Evolutionary conservation across 352 stramenopile species (phyloP).

Genomic region (Globisporangium acanthophoron): DNA sequence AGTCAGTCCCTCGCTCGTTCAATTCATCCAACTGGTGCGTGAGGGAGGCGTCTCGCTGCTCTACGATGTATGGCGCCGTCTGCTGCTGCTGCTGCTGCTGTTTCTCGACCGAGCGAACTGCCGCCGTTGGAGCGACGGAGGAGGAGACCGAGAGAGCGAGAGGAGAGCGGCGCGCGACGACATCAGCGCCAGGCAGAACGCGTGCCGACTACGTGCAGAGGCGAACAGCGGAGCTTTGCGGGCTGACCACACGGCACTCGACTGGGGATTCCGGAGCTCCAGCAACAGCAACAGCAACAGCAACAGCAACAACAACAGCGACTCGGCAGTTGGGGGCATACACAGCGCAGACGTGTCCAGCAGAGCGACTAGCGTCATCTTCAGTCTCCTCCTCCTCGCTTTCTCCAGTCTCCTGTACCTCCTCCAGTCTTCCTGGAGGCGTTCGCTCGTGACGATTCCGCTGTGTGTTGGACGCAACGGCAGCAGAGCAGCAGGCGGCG

Average conservation of each 20-base stretch:
- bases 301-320: not conserved
- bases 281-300: not conserved
- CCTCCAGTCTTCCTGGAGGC: not conserved
- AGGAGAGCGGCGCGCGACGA: not conserved
- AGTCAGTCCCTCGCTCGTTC: constrained; percentile 87
- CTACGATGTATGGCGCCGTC: not conserved
- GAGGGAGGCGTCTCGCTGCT: not conserved
- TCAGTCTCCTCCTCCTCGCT: not conserved
- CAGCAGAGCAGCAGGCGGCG: not conserved
- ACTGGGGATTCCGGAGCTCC: no score
- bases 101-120: not conserved
- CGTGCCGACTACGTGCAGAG: not conserved
- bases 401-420: not conserved
- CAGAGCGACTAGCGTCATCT: not conserved
- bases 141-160: not conserved
- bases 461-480: not conserved
- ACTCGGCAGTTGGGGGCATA: not conserved
- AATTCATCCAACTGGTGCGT: constrained; percentile 83
- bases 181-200: not conserved
- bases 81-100: not conserved
- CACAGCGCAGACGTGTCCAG: not conserved
- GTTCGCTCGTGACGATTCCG: not conserved
- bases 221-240: not conserved
- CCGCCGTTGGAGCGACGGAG: not conserved
- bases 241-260: no score